phyloP scores from a whole-genome alignment of 371 early-diverging fungal species.

The Mucor racemosus region DNA sequence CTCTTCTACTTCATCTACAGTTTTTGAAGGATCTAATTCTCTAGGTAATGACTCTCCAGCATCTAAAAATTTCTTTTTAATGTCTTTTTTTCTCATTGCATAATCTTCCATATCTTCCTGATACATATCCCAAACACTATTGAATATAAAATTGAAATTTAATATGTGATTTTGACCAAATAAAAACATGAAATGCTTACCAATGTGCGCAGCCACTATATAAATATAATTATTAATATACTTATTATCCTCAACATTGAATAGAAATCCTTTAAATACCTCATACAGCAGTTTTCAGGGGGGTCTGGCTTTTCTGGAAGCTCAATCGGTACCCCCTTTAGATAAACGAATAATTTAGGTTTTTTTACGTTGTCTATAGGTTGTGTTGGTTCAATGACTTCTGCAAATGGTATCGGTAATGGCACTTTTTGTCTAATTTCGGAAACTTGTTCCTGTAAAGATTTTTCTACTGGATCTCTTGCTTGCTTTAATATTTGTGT shows the following conservation, averaged over 20 bases:
- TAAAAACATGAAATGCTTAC: slow-evolving; percentile 24
- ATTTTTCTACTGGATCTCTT: not conserved
- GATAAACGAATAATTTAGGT: slow-evolving; percentile 19
- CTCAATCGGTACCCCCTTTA: slow-evolving; percentile 32
- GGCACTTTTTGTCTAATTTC: slow-evolving; percentile 6
- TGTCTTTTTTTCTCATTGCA: slow-evolving; percentile 24
- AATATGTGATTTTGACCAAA: too few species aligned
- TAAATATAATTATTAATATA: not conserved
- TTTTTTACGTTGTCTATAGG: not conserved
- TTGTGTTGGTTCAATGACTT: not conserved
- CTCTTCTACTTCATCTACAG: slow-evolving; percentile 30
- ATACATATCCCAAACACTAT: slow-evolving; percentile 55
- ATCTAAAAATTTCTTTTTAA: slow-evolving; percentile 31
- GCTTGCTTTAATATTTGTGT: slow-evolving; percentile 32
- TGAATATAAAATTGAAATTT: not conserved
- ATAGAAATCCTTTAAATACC: slow-evolving; percentile 20
- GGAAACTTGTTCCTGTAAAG: not conserved
- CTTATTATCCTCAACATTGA: not conserved
- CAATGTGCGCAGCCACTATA: slow-evolving; percentile 50
- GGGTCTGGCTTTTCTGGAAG: slow-evolving; percentile 38
- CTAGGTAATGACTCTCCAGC: slow-evolving; percentile 35
- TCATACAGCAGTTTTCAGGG: slow-evolving; percentile 56
- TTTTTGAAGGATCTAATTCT: slow-evolving; percentile 13
- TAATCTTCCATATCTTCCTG: slow-evolving; percentile 52
- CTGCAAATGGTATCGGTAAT: slow-evolving; percentile 21